Evolutionary conservation across 805 yeast genomes (phyloP).

Genomic region (Maudiozyma serrabonitensis): DNA sequence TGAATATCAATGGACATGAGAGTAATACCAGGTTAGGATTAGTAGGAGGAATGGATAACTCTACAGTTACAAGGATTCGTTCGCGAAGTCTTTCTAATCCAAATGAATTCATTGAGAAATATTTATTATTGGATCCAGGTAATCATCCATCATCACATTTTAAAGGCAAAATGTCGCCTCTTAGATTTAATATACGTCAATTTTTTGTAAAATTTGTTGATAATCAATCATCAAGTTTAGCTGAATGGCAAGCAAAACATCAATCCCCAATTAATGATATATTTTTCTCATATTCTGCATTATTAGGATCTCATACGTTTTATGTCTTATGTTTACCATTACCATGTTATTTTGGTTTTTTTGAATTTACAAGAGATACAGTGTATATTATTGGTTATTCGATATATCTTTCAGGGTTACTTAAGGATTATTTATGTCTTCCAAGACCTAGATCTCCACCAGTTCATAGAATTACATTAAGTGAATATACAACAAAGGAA

Average conservation of each 20-base stretch:
- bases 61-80: background rate
- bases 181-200: slow-evolving; percentile 45
- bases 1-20: no score
- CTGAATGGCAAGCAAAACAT: slow-evolving; percentile 41
- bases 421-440: slow-evolving; percentile 78
- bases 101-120: slow-evolving; percentile 13
- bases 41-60: background rate
- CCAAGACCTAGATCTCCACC: slow-evolving; percentile 95
- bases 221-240: slow-evolving; percentile 54
- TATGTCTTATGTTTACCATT: slow-evolving; percentile 83
- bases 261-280: slow-evolving; percentile 49
- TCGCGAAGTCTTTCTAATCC: slow-evolving; percentile 10
- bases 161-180: slow-evolving; percentile 41
- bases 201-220: slow-evolving; percentile 47
- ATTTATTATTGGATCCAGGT: slow-evolving; percentile 40
- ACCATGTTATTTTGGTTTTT: slow-evolving; percentile 72
- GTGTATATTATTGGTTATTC: slow-evolving; percentile 52
- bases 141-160: slow-evolving; percentile 59
- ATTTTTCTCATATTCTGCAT: slow-evolving; percentile 82
- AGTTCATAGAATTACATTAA: slow-evolving; percentile 76
- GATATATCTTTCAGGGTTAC: slow-evolving; percentile 58
- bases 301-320: slow-evolving; percentile 87
- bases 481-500: slow-evolving; percentile 83
- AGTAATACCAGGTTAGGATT: no score
- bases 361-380: slow-evolving; percentile 52